phyloP scores from a whole-genome alignment of 805 yeast species.

The Komagataella kurtzmanii region DNA sequence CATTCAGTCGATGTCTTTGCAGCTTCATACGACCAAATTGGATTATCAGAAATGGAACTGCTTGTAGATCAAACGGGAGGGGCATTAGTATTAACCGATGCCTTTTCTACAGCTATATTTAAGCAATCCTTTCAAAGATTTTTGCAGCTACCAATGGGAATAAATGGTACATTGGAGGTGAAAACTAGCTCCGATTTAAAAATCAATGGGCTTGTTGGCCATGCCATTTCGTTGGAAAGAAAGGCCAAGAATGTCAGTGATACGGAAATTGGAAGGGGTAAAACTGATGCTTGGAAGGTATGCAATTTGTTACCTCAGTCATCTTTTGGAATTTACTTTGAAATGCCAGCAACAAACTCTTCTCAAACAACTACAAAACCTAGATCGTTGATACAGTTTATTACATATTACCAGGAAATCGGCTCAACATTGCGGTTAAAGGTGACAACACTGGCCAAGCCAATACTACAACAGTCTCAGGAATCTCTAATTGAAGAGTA shows the following conservation, averaged over 20 bases:
- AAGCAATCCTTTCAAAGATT: slow-evolving; percentile 49
- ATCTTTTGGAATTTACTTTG: slow-evolving; percentile 45
- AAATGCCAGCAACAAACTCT: slow-evolving; percentile 18
- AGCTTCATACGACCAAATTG: slow-evolving; percentile 61
- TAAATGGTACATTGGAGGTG: slow-evolving; percentile 47
- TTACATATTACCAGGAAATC: slow-evolving; percentile 50
- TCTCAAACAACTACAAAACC: slow-evolving; percentile 17
- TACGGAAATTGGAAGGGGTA: slow-evolving; percentile 29
- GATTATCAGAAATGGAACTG: slow-evolving; percentile 52
- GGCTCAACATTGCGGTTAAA: slow-evolving; percentile 42
- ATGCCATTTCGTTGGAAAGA: slow-evolving; percentile 33
- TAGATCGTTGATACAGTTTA: slow-evolving; percentile 33
- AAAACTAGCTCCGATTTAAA: slow-evolving; percentile 35
- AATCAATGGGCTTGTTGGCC: slow-evolving; percentile 49
- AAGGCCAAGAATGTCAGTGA: slow-evolving; percentile 21
- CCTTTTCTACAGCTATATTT: slow-evolving; percentile 55
- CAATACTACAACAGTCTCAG: slow-evolving; percentile 26
- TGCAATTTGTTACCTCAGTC: slow-evolving; percentile 44
- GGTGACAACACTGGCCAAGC: slow-evolving; percentile 43
- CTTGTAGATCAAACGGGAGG: slow-evolving; percentile 51
- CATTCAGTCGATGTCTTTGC: slow-evolving; percentile 43
- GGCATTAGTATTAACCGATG: slow-evolving; percentile 45
- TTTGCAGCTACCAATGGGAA: slow-evolving; percentile 29
- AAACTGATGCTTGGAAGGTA: slow-evolving; percentile 46
- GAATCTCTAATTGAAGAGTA: slow-evolving; percentile 26